Conservation (phyloP, 1,284 basidiomycete species). For the Leccinum pachyderme region DNA sequence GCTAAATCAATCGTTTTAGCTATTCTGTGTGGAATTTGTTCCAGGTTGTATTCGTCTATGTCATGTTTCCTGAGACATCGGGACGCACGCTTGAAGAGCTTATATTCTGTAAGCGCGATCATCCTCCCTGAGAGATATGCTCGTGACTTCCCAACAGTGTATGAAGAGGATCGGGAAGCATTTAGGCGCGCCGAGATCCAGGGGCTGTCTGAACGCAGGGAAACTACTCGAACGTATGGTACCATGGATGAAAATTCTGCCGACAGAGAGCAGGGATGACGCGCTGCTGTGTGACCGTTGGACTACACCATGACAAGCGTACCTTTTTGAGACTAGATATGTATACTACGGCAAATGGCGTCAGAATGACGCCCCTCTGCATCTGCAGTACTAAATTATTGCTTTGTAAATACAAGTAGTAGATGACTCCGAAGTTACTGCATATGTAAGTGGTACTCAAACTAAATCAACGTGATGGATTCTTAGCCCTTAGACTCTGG, state of each 20-base stretch:
- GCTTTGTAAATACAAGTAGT: too few species aligned
- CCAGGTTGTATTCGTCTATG: conserved; percentile 48
- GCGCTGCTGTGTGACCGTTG: neutral
- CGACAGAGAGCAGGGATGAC: neutral
- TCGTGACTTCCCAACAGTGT: conserved; percentile 11
- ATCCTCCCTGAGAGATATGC: neutral
- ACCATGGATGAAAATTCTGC: neutral
- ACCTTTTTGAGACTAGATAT: too few species aligned
- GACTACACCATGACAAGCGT: neutral
- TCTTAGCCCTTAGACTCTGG: too few species aligned
- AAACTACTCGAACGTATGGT: conserved; percentile 6
- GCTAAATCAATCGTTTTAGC: conserved; percentile 8
- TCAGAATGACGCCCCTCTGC: too few species aligned
- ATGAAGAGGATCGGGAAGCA: conserved; percentile 13
- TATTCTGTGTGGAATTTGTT: conserved; percentile 48
- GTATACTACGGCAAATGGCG: too few species aligned
- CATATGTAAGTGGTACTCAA: too few species aligned
- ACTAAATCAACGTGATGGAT: too few species aligned
- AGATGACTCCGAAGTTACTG: too few species aligned
- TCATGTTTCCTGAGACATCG: conserved; percentile 55
- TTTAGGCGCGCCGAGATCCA: neutral
- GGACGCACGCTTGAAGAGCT: conserved; percentile 57
- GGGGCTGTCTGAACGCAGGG: neutral
- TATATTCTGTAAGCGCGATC: conserved; percentile 49
- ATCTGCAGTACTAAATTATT: too few species aligned